Evolutionary conservation across 106 monocot species (phyloP).

Genomic region (Alisma plantagoaquatica): DNA sequence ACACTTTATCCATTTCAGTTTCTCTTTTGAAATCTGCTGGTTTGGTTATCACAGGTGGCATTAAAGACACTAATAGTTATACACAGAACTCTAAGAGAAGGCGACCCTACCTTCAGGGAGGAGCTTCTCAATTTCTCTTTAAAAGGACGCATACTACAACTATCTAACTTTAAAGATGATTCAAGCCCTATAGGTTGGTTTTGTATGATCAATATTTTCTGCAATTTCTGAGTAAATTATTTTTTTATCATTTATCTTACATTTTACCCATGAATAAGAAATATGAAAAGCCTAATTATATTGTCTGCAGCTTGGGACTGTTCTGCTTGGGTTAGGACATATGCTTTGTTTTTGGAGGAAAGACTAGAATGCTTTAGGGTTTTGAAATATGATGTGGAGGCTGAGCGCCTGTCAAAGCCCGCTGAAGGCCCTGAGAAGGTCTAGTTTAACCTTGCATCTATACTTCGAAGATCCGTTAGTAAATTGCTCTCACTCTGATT

Average conservation of each 20-base stretch:
- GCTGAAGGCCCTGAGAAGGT: slow-evolving; percentile 61
- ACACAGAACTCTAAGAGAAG: slow-evolving; percentile 79
- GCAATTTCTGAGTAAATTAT: not conserved
- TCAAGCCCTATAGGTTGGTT: slow-evolving; percentile 68
- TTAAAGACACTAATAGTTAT: slow-evolving; percentile 77
- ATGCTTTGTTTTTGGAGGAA: slow-evolving; percentile 77
- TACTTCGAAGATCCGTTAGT: too few relatives aligned
- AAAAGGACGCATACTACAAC: slow-evolving; percentile 50
- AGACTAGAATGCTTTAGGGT: too few relatives aligned
- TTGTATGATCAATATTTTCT: not conserved
- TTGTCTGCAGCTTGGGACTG: slow-evolving; percentile 77
- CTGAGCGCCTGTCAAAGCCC: slow-evolving; percentile 51
- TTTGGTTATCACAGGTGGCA: slow-evolving; percentile 72
- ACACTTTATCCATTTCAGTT: not conserved
- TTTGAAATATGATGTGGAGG: slow-evolving; percentile 86
- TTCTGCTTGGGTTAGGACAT: slow-evolving; percentile 88
- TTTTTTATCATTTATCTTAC: not conserved
- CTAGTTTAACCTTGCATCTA: not conserved
- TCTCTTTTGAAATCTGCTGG: too few relatives aligned
- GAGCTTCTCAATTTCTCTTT: slow-evolving; percentile 69
- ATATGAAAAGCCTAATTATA: not conserved
- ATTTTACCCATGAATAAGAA: not conserved
- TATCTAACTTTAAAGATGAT: too few relatives aligned
- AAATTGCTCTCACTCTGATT: not conserved
- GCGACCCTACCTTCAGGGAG: slow-evolving; percentile 86